Percentiles rank a stretch among this genome's conserved stretches.
phyloP scores from a whole-genome alignment of 2,329 filamentous ascomycete species.

The Colletotrichum sidae region DNA sequence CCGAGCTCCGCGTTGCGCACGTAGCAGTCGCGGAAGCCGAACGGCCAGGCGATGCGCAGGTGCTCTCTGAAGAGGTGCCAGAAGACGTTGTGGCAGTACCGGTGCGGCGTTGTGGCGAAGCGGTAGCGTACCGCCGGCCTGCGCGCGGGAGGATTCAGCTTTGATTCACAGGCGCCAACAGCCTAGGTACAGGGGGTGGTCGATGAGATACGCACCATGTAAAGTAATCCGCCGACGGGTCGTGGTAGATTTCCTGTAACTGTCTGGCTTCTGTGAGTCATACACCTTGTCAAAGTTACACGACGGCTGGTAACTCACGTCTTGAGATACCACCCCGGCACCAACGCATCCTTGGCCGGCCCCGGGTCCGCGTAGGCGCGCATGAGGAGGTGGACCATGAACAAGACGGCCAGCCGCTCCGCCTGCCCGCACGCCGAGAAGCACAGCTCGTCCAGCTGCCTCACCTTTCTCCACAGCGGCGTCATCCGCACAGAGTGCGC shows the following conservation, averaged over 20 bases:
- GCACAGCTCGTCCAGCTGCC: slow-evolving; percentile 41
- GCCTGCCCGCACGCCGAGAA: slow-evolving; percentile 37
- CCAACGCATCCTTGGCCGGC: background rate
- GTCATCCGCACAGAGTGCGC: slow-evolving; percentile 42
- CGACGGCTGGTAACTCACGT: slow-evolving; percentile 3
- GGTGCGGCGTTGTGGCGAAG: slow-evolving; percentile 44
- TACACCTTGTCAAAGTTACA: too few relatives aligned
- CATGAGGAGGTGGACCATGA: slow-evolving; percentile 42
- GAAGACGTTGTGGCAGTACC: slow-evolving; percentile 45
- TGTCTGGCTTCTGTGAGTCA: background rate
- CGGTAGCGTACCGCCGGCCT: slow-evolving; percentile 46
- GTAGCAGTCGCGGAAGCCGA: slow-evolving; percentile 43
- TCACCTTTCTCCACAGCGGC: slow-evolving; percentile 42
- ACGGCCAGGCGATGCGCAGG: slow-evolving; percentile 42
- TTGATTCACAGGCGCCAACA: too few relatives aligned
- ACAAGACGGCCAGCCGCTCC: slow-evolving; percentile 42
- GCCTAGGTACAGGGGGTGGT: too few relatives aligned
- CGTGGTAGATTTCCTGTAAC: background rate
- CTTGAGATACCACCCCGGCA: slow-evolving; percentile 25
- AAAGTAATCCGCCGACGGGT: slow-evolving; percentile 23
- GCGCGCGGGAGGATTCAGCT: too few relatives aligned
- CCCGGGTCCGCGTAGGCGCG: slow-evolving; percentile 43
- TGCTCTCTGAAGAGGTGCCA: slow-evolving; percentile 42
- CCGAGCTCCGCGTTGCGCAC: slow-evolving; percentile 39
- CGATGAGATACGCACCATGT: slow-evolving; percentile 1